Conservation (phyloP, 805 yeast species). For the Myxozyma monticola region DNA sequence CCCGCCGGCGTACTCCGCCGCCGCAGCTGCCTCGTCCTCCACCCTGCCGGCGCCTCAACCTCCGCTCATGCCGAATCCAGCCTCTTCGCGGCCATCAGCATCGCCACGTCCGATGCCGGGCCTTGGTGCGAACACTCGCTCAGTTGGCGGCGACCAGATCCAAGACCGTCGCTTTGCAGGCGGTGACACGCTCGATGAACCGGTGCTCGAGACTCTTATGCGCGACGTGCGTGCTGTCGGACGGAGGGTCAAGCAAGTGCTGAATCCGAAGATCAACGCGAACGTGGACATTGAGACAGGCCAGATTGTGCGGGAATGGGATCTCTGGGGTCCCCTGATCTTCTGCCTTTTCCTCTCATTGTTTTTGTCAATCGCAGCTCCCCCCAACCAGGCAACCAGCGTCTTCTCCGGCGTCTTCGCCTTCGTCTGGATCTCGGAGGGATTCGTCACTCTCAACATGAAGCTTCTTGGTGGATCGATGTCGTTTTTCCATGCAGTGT, state of each 20-base stretch:
- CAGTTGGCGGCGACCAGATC: conserved; percentile 32
- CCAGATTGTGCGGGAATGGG: conserved; percentile 51
- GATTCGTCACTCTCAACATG: conserved; percentile 62
- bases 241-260: conserved; percentile 44
- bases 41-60: conserved; percentile 4
- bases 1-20: conserved; percentile 12
- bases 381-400: conserved; percentile 47
- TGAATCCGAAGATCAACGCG: conserved; percentile 42
- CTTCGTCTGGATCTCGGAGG: conserved; percentile 62
- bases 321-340: conserved; percentile 63
- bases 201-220: conserved; percentile 56
- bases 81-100: not conserved
- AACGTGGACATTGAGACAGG: conserved; percentile 32
- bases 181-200: conserved; percentile 73
- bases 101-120: conserved; percentile 1
- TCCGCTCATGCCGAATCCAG: not conserved
- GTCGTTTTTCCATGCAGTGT: conserved; percentile 65
- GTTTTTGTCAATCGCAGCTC: conserved; percentile 47
- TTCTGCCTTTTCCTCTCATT: conserved; percentile 60
- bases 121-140: conserved; percentile 3
- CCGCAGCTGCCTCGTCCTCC: conserved; percentile 14
- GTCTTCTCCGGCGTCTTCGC: conserved; percentile 67
- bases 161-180: conserved; percentile 60
- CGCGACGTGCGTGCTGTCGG: conserved; percentile 51
- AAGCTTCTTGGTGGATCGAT: conserved; percentile 62